Evolutionary conservation across 768 basidiomycete species (phyloP), one percentile per base, ranked within the genome.

Genomic region (Baorangia bicolor): DNA sequence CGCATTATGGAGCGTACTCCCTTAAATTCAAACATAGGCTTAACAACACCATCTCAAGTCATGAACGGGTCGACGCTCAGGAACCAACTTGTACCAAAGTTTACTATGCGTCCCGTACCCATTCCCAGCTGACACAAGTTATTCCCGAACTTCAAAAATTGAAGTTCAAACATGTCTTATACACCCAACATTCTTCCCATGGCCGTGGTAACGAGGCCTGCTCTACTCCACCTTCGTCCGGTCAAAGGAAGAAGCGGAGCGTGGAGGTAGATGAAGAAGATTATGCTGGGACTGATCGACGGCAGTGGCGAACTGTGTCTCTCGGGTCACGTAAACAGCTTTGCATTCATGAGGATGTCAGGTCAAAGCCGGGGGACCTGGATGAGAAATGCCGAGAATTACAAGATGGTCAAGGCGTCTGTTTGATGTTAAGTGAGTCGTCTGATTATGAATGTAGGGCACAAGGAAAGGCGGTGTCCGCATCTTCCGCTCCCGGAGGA

Each of bases 21-120:
- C 27, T 41, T 56, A 14, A 35, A 57, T 51, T 43, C 11, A 25
- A 37, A 55, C 49, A 30, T 40, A 67, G 70, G 56, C 51, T 72
- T 2, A 45, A 56, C 31, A 60, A 41, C 2, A 33, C 56, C 1
- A 27, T 7, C 31, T 58, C 60, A 23, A 43, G 23, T 28, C 45
- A 51, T 46, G 43, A 64, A 20, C 55, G 33, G 21, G 34, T 38
- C 10, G 57, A 59, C 30, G 53, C 62, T 30, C 74, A 75, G 42
- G 86, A 86, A 54, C 78, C 79, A 16, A 78, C 80, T 5, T 90
- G 88, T 65, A 88, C 84, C 35, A 90, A 93, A 77, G 87, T 98
- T 57, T 97, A 85, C 70, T 97, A 95, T 66, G 90, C 95, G 0
- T 98, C 97, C 0, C 80, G 96, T 31, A 99, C 96, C 1, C 96